phyloP scores from a whole-genome alignment of 495 filamentous ascomycete genomes.

The Thermochaetoides thermophila region DNA sequence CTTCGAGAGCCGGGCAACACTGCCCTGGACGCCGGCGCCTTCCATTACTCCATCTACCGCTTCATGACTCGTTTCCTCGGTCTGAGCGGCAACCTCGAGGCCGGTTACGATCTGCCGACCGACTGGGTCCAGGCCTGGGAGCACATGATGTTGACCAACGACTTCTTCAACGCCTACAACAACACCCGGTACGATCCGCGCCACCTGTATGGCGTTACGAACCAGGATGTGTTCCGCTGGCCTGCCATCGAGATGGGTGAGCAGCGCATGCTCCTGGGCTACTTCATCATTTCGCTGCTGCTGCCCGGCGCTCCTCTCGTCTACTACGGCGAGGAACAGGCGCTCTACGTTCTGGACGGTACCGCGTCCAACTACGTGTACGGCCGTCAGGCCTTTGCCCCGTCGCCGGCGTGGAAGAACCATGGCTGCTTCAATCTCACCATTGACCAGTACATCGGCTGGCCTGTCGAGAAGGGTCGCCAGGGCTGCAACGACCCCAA shows the following conservation, averaged over 20 bases:
- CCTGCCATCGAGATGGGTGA: conserved; percentile 48
- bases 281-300: conserved; percentile 49
- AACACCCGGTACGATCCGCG: conserved; percentile 54
- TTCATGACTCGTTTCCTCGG: conserved; percentile 51
- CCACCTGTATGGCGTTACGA: conserved; percentile 55
- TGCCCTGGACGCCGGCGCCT: conserved; percentile 51
- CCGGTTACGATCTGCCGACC: conserved; percentile 43
- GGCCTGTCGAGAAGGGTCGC: conserved; percentile 40
- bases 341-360: conserved; percentile 51
- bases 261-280: conserved; percentile 44
- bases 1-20: conserved; percentile 40
- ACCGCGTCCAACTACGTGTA: conserved; percentile 57
- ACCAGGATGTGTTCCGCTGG: conserved; percentile 68
- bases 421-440: conserved; percentile 53
- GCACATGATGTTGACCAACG: conserved; percentile 46
- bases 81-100: conserved; percentile 45
- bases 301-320: conserved; percentile 53
- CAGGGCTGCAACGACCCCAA: conserved; percentile 44
- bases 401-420: conserved; percentile 50
- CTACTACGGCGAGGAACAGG: conserved; percentile 59
- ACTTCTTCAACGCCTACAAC: conserved; percentile 49
- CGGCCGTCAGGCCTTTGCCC: conserved; percentile 52
- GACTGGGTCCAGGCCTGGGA: conserved; percentile 52
- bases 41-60: conserved; percentile 61
- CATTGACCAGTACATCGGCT: conserved; percentile 41